A percentile compares a stretch with the other conserved stretches of the same genome.
Evolutionary conservation across 2,329 filamentous ascomycete species (phyloP).

Genomic region (Balansia obtecta): DNA sequence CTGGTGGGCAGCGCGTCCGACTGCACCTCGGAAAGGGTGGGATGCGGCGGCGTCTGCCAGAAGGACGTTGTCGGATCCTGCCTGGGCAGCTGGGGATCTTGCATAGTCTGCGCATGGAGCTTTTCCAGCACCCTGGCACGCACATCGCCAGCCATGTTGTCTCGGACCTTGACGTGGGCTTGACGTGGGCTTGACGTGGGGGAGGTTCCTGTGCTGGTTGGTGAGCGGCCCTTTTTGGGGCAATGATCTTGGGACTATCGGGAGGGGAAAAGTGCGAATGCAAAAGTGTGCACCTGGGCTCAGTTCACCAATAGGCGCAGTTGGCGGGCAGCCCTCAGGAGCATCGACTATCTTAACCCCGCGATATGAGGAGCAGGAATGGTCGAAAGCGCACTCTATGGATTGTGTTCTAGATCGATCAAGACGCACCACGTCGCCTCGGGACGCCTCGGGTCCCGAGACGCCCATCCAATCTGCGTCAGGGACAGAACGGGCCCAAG

Average conservation of each 20-base stretch:
- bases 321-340: neutral
- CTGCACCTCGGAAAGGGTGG: constrained; percentile 12
- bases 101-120: constrained; percentile 1
- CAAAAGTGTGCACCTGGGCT: neutral
- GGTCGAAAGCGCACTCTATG: neutral
- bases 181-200: too few species aligned
- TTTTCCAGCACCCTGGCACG: neutral
- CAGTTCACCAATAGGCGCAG: neutral
- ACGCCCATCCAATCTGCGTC: neutral
- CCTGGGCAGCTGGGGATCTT: constrained; percentile 15
- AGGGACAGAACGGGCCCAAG: neutral
- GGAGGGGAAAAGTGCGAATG: neutral
- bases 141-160: neutral
- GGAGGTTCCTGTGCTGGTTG: too few species aligned
- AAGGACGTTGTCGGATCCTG: constrained; percentile 13
- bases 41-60: constrained; percentile 16
- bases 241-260: neutral
- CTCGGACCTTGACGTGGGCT: neutral
- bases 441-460: neutral
- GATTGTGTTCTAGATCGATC: neutral
- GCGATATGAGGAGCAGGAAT: neutral
- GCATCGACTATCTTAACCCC: neutral
- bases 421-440: neutral
- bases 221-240: too few species aligned
- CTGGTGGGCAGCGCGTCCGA: constrained; percentile 9